Conservation (phyloP, 768 basidiomycete species). For the Lentinula sp. region DNA sequence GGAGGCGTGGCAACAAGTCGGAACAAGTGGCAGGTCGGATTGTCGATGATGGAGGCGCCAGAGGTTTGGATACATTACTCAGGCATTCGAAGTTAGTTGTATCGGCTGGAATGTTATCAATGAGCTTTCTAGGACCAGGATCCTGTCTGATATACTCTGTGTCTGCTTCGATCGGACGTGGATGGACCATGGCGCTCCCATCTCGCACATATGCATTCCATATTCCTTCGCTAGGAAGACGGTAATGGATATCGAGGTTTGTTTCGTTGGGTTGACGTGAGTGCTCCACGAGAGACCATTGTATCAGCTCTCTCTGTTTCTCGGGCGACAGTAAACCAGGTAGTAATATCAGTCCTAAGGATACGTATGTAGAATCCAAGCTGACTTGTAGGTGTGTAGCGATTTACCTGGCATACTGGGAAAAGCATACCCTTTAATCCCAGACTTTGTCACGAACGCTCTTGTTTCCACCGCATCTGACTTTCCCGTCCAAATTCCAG, state of each 20-base stretch:
- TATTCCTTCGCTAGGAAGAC: constrained; percentile 65
- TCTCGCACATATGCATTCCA: constrained; percentile 61
- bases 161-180: constrained; percentile 30
- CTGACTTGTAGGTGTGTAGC: not conserved
- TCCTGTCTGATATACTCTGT: constrained; percentile 15
- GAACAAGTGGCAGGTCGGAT: constrained; percentile 43
- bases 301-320: constrained; percentile 64
- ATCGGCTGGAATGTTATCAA: constrained; percentile 68
- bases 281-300: constrained; percentile 71
- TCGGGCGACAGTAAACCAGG: constrained; percentile 61
- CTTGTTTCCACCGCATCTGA: constrained; percentile 27
- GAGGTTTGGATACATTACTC: constrained; percentile 50
- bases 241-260: constrained; percentile 85
- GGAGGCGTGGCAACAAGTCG: constrained; percentile 65
- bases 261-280: constrained; percentile 80
- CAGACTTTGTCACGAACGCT: constrained; percentile 12
- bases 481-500: constrained; percentile 43
- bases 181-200: constrained; percentile 32
- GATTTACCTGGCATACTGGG: constrained; percentile 52
- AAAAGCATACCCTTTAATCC: constrained; percentile 36
- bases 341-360: constrained; percentile 75
- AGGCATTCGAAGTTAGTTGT: constrained; percentile 49
- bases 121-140: constrained; percentile 56
- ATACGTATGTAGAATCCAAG: not conserved
- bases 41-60: constrained; percentile 59